Evolutionary conservation across 2,329 filamentous ascomycete genomes (phyloP).

Genomic region (Coniochaeta sp.): DNA sequence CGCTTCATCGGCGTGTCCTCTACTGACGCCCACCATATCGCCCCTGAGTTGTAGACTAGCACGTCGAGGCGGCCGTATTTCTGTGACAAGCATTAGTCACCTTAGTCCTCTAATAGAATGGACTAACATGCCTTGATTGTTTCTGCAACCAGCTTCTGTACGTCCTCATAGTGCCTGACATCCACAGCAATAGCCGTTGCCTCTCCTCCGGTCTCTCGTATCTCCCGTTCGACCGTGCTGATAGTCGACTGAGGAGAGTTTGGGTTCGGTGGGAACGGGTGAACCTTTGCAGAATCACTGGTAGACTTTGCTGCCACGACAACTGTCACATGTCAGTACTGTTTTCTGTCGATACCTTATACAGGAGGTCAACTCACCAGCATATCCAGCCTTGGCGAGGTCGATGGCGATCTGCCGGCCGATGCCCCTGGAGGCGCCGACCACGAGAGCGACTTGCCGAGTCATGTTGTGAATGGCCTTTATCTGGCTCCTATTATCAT

Average conservation of each 20-base stretch:
- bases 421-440: conserved; percentile 74
- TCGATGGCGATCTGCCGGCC: conserved; percentile 75
- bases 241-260: conserved; percentile 72
- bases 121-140: conserved; percentile 37
- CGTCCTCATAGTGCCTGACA: conserved; percentile 55
- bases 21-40: conserved; percentile 78
- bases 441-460: conserved; percentile 58
- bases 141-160: conserved; percentile 51
- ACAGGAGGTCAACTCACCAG: conserved; percentile 40
- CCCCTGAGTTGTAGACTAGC: conserved; percentile 75
- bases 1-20: conserved; percentile 65
- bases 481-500: no score
- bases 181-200: conserved; percentile 65
- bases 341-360: no score
- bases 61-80: conserved; percentile 62
- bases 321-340: conserved; percentile 39
- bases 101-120: not conserved
- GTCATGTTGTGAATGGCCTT: no score
- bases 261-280: conserved; percentile 66
- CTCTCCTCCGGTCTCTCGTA: conserved; percentile 54
- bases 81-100: conserved; percentile 16
- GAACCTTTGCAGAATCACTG: conserved; percentile 49
- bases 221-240: conserved; percentile 72
- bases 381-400: conserved; percentile 63
- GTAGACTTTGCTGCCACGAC: conserved; percentile 72